Evolutionary conservation across 495 filamentous ascomycete species (phyloP).

Genomic region (Neurospora sp.): DNA sequence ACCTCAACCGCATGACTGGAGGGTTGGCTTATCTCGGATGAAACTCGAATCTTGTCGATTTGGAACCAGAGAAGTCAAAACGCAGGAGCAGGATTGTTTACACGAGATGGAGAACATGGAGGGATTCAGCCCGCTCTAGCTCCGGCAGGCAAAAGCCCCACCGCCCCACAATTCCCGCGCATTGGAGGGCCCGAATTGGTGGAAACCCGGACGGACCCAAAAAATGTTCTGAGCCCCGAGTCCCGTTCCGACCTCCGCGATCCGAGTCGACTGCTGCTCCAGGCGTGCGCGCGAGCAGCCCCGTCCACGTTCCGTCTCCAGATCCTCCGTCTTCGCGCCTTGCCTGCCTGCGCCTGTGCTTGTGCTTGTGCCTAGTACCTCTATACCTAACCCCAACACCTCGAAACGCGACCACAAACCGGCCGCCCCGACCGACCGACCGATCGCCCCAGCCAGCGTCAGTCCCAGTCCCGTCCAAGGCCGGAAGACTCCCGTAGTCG

Average conservation of each 20-base stretch:
- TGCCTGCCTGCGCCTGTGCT: background rate
- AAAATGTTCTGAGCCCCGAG: constrained; percentile 18
- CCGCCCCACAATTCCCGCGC: constrained; percentile 9
- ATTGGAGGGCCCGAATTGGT: constrained; percentile 11
- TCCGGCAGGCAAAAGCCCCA: background rate
- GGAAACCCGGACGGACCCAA: constrained; percentile 1
- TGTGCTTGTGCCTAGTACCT: background rate
- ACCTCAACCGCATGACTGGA: background rate
- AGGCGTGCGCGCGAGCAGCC: background rate
- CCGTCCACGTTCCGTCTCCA: background rate
- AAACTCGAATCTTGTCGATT: background rate
- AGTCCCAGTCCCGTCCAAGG: background rate
- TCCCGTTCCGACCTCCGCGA: background rate
- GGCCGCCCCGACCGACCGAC: background rate
- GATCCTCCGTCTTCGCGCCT: background rate
- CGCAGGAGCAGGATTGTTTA: background rate
- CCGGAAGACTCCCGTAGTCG: background rate
- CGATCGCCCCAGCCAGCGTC: background rate
- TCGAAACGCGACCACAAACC: background rate
- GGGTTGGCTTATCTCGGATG: background rate
- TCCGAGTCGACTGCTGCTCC: background rate
- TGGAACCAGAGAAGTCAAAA: background rate
- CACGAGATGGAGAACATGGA: too few species aligned
- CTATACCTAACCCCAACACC: background rate
- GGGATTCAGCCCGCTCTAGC: background rate